Evolutionary conservation across 176 grass and related monocot species (phyloP).

Genomic region (Rhipidocladum racemiflorum): DNA sequence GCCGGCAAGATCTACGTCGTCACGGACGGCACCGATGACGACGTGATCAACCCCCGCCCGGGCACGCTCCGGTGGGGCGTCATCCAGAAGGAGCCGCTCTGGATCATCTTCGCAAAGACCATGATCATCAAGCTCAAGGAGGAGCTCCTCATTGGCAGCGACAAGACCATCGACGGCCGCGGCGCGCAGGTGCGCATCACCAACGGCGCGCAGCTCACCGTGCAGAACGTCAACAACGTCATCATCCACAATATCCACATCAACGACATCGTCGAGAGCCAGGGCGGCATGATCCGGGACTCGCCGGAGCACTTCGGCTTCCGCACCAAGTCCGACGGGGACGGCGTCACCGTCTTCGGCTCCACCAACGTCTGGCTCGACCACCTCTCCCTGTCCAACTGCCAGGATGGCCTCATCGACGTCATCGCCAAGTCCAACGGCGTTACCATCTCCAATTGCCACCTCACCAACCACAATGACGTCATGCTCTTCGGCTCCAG

Average conservation of each 20-base stretch:
- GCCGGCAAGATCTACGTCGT: constrained; percentile 70
- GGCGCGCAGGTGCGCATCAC: constrained; percentile 67
- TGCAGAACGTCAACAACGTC: constrained; percentile 67
- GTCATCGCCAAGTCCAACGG: constrained; percentile 58
- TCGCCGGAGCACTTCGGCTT: constrained; percentile 53
- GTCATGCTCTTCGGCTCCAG: constrained; percentile 80
- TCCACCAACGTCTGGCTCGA: constrained; percentile 82
- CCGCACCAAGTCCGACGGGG: constrained; percentile 65
- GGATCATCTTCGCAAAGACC: constrained; percentile 64
- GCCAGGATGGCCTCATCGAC: constrained; percentile 83
- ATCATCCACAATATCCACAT: constrained; percentile 86
- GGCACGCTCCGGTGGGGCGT: constrained; percentile 77
- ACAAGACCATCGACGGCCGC: constrained; percentile 83
- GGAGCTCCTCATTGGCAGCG: constrained; percentile 61
- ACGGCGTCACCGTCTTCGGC: constrained; percentile 65
- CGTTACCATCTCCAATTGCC: constrained; percentile 82
- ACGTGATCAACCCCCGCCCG: constrained; percentile 47
- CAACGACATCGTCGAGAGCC: constrained; percentile 44
- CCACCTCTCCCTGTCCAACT: constrained; percentile 76
- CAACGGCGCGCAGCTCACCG: constrained; percentile 53
- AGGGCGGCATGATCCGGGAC: constrained; percentile 61
- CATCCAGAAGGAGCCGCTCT: constrained; percentile 65
- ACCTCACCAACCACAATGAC: constrained; percentile 82
- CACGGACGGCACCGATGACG: constrained; percentile 56
- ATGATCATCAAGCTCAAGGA: constrained; percentile 80